phyloP scores from a whole-genome alignment of 352 stramenopile genomes.

The Pythium utonaiense region DNA sequence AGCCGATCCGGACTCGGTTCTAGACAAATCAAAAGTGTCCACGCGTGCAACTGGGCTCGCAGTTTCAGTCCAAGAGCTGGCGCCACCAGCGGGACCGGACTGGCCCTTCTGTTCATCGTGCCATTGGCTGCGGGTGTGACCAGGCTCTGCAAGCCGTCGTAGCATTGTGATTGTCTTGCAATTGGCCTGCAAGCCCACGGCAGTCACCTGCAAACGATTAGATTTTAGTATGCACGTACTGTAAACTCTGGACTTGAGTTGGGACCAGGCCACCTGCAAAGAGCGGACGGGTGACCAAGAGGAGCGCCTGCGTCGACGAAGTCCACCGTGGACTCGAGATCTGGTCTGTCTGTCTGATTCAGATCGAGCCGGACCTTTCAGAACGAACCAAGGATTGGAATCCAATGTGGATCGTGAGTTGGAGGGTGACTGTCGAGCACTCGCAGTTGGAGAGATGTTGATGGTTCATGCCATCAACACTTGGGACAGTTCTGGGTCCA shows the following conservation, averaged over 20 bases:
- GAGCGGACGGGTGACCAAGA: slow-evolving; percentile 21
- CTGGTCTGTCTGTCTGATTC: neutral
- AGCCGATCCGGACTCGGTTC: neutral
- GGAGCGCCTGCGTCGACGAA: neutral
- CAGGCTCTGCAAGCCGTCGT: slow-evolving; percentile 5
- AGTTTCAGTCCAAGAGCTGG: neutral
- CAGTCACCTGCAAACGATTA: no score
- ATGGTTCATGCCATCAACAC: neutral
- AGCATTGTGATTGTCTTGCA: slow-evolving; percentile 8
- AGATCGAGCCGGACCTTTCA: no score
- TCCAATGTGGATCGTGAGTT: no score
- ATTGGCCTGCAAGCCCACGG: slow-evolving; percentile 11
- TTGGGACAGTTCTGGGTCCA: neutral
- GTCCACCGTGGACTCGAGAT: neutral
- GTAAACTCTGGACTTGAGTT: no score
- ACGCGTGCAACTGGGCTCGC: neutral
- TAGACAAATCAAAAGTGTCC: neutral
- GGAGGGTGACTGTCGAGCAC: no score
- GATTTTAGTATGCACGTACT: no score
- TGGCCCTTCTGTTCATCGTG: slow-evolving; percentile 11
- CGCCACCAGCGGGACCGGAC: neutral
- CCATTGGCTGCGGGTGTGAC: neutral
- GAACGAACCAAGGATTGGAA: no score
- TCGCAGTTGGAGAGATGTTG: neutral
- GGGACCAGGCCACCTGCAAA: no score